Evolutionary conservation across 2,329 filamentous ascomycete species (phyloP), one percentile per base, ranked within the genome.

Genomic region (Epichloe amarillans): DNA sequence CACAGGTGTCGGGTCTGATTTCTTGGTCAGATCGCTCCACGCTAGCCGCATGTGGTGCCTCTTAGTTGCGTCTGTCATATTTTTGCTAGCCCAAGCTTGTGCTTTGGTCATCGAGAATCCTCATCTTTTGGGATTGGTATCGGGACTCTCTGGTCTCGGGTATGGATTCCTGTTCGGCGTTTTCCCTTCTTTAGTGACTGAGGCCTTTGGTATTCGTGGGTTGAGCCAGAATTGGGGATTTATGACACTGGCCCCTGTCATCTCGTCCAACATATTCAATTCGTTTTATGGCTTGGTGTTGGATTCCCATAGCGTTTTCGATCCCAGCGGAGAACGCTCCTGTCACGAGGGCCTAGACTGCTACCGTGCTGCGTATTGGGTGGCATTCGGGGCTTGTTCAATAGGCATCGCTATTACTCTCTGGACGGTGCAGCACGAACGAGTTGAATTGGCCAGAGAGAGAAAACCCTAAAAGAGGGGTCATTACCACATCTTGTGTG

Each of bases 111-210:
- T 96, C 54, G 74, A 79, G 49, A 86, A 93, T 62, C 93, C 93
- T 0, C 76, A 88, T 60, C 72, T 82, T 40, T 78, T 97, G 1
- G 82, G 82, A 56, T 67, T 88, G 30, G 83, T 97, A 17, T 96
- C 90, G 0, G 79, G 82, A 0, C 75, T 95, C 21, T 95, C 86
- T 0, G 93, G 93, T 0, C 72, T 97, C 1, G 90, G 83, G 1
- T 98, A 98, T 64, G 93, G 93, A 2, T 88, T 95, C 56, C 75
- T 97, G 0, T 97, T 97, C 58, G 93, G 93, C 36, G 90, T 95
- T 19, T 95, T 87, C 66, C 66, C 93, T 0, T 90, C 89, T 12
- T 81, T 97, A 17, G 79, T 87, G 10, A 88, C 90, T 6, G 90
- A 97, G 64, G 84, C 85, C 0, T 98, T 98, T 64, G 93, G 93